These are phyloP conservation scores for Hansenula lynferdii DNA, from an alignment of 1,139 yeast genomes.

Conservation along the genomic window DNA sequence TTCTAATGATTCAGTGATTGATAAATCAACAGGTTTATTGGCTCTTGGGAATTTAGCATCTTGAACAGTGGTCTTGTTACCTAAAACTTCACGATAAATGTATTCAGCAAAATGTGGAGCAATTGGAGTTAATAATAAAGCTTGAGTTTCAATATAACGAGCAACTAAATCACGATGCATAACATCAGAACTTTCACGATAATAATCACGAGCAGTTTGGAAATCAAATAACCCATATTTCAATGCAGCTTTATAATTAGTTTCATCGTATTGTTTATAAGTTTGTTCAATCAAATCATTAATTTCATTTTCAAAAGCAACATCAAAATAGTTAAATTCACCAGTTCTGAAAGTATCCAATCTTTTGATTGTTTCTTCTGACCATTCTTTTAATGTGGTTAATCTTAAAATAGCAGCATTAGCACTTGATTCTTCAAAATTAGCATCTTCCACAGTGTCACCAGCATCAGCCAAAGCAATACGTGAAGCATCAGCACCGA, in stretches of 20 bases:
- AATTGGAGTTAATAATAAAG: conserved; percentile 79
- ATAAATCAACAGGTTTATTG: conserved; percentile 55
- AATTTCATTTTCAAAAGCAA: conserved; percentile 92
- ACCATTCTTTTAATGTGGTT: conserved; percentile 92
- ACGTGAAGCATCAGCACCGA: conserved; percentile 97
- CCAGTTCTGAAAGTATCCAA: conserved; percentile 65
- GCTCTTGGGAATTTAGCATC: conserved; percentile 75
- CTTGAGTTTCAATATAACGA: conserved; percentile 82
- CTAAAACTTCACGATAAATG: conserved; percentile 78
- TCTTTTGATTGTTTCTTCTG: conserved; percentile 63
- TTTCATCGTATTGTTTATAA: conserved; percentile 59
- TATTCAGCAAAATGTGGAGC: conserved; percentile 96
- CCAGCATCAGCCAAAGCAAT: conserved; percentile 99
- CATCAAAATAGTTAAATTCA: conserved; percentile 67
- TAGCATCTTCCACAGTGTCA: conserved; percentile 96
- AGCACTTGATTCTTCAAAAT: conserved; percentile 94
- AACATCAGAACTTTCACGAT: conserved; percentile 69
- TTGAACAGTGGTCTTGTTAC: conserved; percentile 59
- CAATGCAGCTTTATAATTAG: conserved; percentile 85
- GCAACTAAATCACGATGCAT: conserved; percentile 84
- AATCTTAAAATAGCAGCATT: conserved; percentile 96
- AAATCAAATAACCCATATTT: conserved; percentile 90
- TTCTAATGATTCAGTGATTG: conserved; percentile 61
- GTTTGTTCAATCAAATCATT: conserved; percentile 74
- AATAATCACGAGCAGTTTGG: conserved; percentile 93